These are phyloP conservation scores for Tylopilus balloui DNA, from an alignment of 768 basidiomycete genomes.

Conservation along the genomic window DNA sequence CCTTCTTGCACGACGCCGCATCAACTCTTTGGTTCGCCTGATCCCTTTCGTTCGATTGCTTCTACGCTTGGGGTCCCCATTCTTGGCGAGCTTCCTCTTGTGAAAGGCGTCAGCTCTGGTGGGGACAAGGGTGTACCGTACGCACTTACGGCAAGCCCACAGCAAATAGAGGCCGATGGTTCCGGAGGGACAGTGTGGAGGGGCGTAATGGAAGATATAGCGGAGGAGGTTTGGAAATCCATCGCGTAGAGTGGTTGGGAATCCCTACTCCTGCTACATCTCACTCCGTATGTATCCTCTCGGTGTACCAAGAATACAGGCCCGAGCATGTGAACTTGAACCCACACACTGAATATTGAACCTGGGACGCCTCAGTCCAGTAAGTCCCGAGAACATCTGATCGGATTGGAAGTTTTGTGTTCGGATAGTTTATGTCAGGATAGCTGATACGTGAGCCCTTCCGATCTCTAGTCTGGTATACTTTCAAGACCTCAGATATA, in stretches of 20 bases:
- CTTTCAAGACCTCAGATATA: not conserved
- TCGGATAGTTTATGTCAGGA: too few relatives aligned
- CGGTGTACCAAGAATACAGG: too few relatives aligned
- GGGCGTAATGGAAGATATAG: conserved; percentile 27
- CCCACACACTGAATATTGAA: too few relatives aligned
- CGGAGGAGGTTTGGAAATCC: conserved; percentile 30
- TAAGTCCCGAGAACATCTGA: too few relatives aligned
- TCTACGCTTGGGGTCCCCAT: conserved; percentile 53
- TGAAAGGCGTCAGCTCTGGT: conserved; percentile 63
- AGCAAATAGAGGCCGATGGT: conserved; percentile 17
- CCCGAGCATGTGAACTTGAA: too few relatives aligned
- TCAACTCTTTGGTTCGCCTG: conserved; percentile 67
- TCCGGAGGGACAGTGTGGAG: conserved; percentile 32
- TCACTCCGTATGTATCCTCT: too few relatives aligned
- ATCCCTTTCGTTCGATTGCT: conserved; percentile 57
- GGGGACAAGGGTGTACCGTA: conserved; percentile 70
- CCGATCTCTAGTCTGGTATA: too few relatives aligned
- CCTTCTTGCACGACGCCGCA: conserved; percentile 62
- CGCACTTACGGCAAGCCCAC: conserved; percentile 23
- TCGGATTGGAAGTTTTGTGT: too few relatives aligned
- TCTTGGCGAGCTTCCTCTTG: conserved; percentile 79
- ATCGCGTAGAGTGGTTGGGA: conserved; percentile 6
- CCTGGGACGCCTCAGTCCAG: too few relatives aligned
- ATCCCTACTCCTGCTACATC: not conserved
- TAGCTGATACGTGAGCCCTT: too few relatives aligned